phyloP scores from a whole-genome alignment of 129 eudicot genomes.

The Artemisia argyi region DNA sequence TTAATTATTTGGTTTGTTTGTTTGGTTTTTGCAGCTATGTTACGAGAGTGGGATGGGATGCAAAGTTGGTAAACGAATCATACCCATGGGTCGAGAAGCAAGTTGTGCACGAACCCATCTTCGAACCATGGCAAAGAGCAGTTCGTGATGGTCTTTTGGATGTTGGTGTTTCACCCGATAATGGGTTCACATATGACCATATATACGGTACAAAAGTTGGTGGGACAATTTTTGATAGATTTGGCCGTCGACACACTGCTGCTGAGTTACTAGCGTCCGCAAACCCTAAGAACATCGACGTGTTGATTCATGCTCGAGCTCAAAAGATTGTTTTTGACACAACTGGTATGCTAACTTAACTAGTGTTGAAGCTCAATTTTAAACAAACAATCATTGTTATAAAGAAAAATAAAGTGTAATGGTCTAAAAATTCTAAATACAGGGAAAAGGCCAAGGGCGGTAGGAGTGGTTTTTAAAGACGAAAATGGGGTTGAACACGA shows the following conservation, averaged over 20 bases:
- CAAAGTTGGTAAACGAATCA: constrained; percentile 73
- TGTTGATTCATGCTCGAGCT: constrained; percentile 71
- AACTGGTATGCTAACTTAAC: constrained; percentile 37
- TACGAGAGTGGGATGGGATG: constrained; percentile 64
- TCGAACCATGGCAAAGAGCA: constrained; percentile 72
- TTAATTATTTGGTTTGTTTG: constrained; percentile 57
- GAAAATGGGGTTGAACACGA: constrained; percentile 66
- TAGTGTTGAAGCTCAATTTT: background rate
- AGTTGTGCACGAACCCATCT: constrained; percentile 57
- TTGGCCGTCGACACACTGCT: constrained; percentile 80
- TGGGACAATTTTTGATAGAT: constrained; percentile 77
- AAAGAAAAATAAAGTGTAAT: background rate
- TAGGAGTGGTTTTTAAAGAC: constrained; percentile 82
- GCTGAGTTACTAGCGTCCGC: constrained; percentile 74
- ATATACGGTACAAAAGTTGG: constrained; percentile 92
- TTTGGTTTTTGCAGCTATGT: constrained; percentile 59
- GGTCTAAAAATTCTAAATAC: background rate
- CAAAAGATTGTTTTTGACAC: constrained; percentile 68
- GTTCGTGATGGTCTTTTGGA: constrained; percentile 71
- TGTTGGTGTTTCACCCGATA: constrained; percentile 67
- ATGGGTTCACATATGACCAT: constrained; percentile 88
- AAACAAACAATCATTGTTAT: background rate
- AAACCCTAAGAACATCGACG: constrained; percentile 58
- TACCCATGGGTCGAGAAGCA: constrained; percentile 86
- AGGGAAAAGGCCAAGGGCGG: constrained; percentile 77